Percentiles rank a stretch among this genome's conserved stretches.
Evolutionary conservation across 345 rosid genomes (phyloP).

Genomic region (Cardamine resedifolia): DNA sequence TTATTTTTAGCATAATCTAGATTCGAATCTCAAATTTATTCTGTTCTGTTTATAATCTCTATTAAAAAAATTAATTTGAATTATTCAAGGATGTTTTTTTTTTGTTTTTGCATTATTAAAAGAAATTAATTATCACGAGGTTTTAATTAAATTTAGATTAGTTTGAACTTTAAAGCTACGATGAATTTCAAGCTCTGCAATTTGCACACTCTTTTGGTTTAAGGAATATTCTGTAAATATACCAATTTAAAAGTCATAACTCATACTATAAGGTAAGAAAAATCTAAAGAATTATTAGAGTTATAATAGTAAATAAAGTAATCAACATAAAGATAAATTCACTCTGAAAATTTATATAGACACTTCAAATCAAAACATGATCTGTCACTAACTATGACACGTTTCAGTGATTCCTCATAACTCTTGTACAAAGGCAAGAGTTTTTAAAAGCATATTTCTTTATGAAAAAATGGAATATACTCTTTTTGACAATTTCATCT

Average conservation of each 20-base stretch:
- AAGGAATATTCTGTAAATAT: background rate
- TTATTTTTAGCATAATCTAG: background rate
- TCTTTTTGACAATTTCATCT: background rate
- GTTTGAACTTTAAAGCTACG: background rate
- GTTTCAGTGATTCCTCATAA: conserved; percentile 14
- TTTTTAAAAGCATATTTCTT: conserved; percentile 1
- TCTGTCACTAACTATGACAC: conserved; percentile 18
- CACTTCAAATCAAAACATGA: background rate
- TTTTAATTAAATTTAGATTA: background rate
- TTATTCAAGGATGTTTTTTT: conserved; percentile 13
- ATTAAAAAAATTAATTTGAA: background rate
- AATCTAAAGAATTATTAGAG: background rate
- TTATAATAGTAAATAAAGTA: background rate
- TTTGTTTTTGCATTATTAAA: conserved; percentile 1
- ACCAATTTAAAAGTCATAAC: conserved; percentile 1
- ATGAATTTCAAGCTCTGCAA: background rate
- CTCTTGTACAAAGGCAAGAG: conserved; percentile 26
- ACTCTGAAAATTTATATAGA: conserved; percentile 20
- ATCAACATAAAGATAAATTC: background rate
- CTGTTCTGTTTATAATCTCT: background rate
- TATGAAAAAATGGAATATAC: conserved; percentile 27
- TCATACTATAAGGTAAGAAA: background rate
- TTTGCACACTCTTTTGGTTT: background rate
- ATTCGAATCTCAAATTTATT: conserved; percentile 27
- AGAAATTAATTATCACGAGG: no score